phyloP scores from a whole-genome alignment of 768 basidiomycete genomes.

The Xerocomus brunneocitrinus region DNA sequence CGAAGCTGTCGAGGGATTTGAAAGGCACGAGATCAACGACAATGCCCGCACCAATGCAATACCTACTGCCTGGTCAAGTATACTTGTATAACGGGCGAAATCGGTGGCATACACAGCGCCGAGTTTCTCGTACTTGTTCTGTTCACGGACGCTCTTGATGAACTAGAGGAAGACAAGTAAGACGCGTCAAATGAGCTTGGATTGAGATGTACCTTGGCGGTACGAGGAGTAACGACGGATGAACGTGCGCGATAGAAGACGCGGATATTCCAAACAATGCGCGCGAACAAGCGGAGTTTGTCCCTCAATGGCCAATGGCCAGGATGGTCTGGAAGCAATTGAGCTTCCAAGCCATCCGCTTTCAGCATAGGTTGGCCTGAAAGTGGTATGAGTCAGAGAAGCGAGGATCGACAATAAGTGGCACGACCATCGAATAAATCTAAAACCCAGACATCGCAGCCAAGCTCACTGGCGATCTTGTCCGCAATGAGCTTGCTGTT shows the following conservation, averaged over 20 bases:
- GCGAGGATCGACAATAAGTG: background rate
- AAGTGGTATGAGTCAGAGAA: background rate
- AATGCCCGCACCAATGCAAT: constrained; percentile 36
- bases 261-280: constrained; percentile 19
- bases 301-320: constrained; percentile 18
- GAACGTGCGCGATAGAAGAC: constrained; percentile 22
- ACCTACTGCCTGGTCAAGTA: constrained; percentile 21
- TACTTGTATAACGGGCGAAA: background rate
- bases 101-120: constrained; percentile 34
- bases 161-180: constrained; percentile 23
- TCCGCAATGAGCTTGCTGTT: constrained; percentile 59
- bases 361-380: constrained; percentile 29
- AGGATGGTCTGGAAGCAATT: constrained; percentile 27
- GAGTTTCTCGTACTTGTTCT: constrained; percentile 38
- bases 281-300: constrained; percentile 13
- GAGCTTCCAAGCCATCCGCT: constrained; percentile 24
- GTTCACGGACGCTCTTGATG: constrained; percentile 33
- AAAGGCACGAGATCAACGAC: constrained; percentile 27
- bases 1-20: constrained; percentile 33
- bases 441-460: constrained; percentile 61
- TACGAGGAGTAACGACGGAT: constrained; percentile 26
- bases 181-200: background rate
- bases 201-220: constrained; percentile 18
- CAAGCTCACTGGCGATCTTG: constrained; percentile 39
- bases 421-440: constrained; percentile 52